Percentiles rank a stretch among this genome's conserved stretches.
Evolutionary conservation across 148 eudicot genomes (phyloP).

Genomic region (Pouteria glomerata): DNA sequence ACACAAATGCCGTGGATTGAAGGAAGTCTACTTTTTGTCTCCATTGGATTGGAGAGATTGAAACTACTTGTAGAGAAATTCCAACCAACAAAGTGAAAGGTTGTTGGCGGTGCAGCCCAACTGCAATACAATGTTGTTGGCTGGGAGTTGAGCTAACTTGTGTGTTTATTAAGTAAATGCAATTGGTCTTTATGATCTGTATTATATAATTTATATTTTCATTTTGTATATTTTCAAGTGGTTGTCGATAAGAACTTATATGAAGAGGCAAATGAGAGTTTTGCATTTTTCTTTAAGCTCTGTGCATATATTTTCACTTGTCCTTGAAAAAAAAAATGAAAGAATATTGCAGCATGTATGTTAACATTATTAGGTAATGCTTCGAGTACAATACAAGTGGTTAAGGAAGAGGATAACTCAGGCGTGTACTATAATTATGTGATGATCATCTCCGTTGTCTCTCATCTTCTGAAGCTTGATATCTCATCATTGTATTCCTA

Average conservation of each 20-base stretch:
- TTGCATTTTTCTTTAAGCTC: too few relatives aligned
- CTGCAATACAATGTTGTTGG: neutral
- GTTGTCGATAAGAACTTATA: too few relatives aligned
- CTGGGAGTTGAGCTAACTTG: neutral
- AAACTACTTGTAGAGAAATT: conserved; percentile 6
- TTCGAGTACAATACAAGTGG: too few relatives aligned
- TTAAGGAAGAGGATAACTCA: too few relatives aligned
- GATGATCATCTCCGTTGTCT: conserved; percentile 5
- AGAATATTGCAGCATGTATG: too few relatives aligned
- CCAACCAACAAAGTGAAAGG: neutral
- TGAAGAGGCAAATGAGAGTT: too few relatives aligned
- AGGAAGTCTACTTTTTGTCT: neutral
- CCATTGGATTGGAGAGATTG: conserved; percentile 8
- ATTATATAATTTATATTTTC: neutral
- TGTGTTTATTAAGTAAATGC: neutral
- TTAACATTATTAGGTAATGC: too few relatives aligned
- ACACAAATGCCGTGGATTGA: neutral
- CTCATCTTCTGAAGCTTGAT: conserved; percentile 12
- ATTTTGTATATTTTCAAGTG: too few relatives aligned
- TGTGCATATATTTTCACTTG: too few relatives aligned
- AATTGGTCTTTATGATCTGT: neutral
- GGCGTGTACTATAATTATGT: too few relatives aligned
- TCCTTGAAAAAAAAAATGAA: too few relatives aligned
- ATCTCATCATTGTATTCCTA: conserved; percentile 11
- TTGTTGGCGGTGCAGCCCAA: conserved; percentile 3